These are phyloP conservation scores for Kodamaea sp. DNA, from an alignment of 1,139 yeast species.

Conservation along the genomic window DNA sequence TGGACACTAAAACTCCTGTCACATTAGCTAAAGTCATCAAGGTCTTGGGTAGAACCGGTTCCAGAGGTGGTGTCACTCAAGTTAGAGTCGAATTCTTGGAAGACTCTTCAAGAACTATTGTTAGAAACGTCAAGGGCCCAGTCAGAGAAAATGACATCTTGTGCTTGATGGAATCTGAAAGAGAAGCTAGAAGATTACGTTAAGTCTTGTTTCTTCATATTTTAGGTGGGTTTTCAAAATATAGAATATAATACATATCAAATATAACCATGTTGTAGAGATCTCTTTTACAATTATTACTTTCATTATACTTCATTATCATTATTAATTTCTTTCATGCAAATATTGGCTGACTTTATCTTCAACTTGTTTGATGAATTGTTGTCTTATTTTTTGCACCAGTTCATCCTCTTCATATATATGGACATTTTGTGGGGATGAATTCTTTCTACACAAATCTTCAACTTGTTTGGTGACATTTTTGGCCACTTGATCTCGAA, in stretches of 20 bases:
- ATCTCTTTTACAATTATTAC: no score
- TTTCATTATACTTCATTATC: no score
- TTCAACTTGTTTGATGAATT: conserved; percentile 22
- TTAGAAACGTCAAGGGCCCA: conserved; percentile 99
- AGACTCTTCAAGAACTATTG: conserved; percentile 96
- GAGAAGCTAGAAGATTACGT: conserved; percentile 89
- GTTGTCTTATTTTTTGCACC: conserved; percentile 17
- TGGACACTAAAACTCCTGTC: conserved; percentile 91
- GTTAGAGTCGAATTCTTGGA: conserved; percentile 99
- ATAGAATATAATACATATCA: no score
- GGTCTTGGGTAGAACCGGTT: conserved; percentile 99
- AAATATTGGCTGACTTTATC: conserved; percentile 17
- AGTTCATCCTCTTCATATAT: conserved; percentile 12
- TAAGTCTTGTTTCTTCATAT: conserved; percentile 17
- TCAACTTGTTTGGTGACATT: conserved; percentile 23
- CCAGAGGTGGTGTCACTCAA: conserved; percentile 99
- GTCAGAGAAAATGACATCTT: conserved; percentile 99
- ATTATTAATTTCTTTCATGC: no score
- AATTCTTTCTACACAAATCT: conserved; percentile 1
- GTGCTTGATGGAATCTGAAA: conserved; percentile 99
- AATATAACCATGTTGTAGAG: no score
- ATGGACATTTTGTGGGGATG: conserved; percentile 1
- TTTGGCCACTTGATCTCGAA: conserved; percentile 20
- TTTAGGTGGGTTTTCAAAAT: no score
- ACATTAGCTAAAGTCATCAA: conserved; percentile 99